A percentile compares a stretch with the other conserved stretches of the same genome.
Conservation (phyloP, 371 early-diverging fungal genomes). For the Rhizopus delemar region DNA sequence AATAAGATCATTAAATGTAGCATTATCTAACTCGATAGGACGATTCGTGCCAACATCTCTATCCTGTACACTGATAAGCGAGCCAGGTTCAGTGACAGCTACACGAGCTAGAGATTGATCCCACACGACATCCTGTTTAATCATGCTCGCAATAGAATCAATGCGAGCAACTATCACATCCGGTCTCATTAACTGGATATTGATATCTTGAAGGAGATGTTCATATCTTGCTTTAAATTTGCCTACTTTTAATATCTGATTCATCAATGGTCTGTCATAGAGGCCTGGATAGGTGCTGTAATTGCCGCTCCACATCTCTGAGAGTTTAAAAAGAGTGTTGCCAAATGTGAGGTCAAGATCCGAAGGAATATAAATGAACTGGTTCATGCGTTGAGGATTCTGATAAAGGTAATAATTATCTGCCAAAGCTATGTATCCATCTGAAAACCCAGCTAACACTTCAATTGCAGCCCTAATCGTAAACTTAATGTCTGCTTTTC, state of each 20-base stretch:
- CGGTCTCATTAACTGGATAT: conserved; percentile 13
- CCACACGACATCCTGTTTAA: conserved; percentile 24
- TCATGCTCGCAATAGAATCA: conserved; percentile 21
- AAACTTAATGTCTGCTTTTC: not conserved
- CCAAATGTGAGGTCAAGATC: conserved; percentile 39
- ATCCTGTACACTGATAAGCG: conserved; percentile 6
- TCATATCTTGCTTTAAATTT: not conserved
- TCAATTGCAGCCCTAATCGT: conserved; percentile 28
- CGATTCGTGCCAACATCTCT: not conserved
- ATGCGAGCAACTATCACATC: conserved; percentile 15
- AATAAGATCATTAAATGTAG: conserved; percentile 5
- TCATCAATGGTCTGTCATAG: conserved; percentile 16
- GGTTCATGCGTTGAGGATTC: conserved; percentile 2
- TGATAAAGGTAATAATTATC: conserved; percentile 37
- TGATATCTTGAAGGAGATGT: not conserved
- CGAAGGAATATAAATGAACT: conserved; percentile 16
- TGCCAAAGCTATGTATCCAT: conserved; percentile 30
- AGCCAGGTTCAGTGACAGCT: not conserved
- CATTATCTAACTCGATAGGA: conserved; percentile 2
- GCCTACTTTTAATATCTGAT: conserved; percentile 3
- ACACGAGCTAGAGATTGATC: conserved; percentile 11
- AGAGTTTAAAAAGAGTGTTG: not conserved
- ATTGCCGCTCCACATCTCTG: conserved; percentile 22
- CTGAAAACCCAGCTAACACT: conserved; percentile 30
- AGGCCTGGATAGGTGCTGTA: conserved; percentile 34